Conservation (phyloP, 225 moss, liverwort and hornwort species). For the Sphagnum contortum region DNA sequence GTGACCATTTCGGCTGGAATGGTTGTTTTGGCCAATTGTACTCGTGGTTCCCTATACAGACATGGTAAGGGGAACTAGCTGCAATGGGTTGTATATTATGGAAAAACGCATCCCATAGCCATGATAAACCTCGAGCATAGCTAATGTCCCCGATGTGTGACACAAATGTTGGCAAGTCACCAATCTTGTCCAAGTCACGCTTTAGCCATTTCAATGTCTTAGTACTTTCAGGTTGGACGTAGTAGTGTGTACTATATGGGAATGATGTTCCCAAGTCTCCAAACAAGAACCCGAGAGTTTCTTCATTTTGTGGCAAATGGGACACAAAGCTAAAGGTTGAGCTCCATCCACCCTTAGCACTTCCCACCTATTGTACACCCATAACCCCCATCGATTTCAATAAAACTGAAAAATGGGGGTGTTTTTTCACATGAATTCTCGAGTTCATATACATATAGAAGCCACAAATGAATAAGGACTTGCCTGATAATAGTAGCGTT, state of each 20-base stretch:
- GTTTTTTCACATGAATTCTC: no score
- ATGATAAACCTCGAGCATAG: slow-evolving; percentile 79
- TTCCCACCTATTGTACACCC: slow-evolving; percentile 47
- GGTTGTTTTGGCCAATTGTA: slow-evolving; percentile 79
- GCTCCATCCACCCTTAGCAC: slow-evolving; percentile 62
- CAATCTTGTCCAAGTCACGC: slow-evolving; percentile 44
- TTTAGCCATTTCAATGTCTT: slow-evolving; percentile 54
- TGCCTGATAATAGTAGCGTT: not conserved
- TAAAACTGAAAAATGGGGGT: no score
- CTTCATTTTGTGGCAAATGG: slow-evolving; percentile 17
- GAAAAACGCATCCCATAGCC: slow-evolving; percentile 94
- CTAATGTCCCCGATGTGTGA: slow-evolving; percentile 86
- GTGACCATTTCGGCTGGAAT: slow-evolving; percentile 62
- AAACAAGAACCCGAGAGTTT: slow-evolving; percentile 71
- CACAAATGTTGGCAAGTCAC: slow-evolving; percentile 35
- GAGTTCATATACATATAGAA: no score
- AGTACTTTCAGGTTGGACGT: slow-evolving; percentile 67
- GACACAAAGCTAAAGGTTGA: slow-evolving; percentile 58
- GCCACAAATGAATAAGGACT: not conserved
- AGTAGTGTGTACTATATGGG: slow-evolving; percentile 68
- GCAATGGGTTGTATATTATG: slow-evolving; percentile 68
- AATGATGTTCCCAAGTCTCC: slow-evolving; percentile 85
- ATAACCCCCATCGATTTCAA: no score
- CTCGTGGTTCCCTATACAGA: slow-evolving; percentile 94
- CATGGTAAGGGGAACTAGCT: slow-evolving; percentile 59